phyloP scores from a whole-genome alignment of 495 filamentous ascomycete genomes.

The Aspergillus biplanus region DNA sequence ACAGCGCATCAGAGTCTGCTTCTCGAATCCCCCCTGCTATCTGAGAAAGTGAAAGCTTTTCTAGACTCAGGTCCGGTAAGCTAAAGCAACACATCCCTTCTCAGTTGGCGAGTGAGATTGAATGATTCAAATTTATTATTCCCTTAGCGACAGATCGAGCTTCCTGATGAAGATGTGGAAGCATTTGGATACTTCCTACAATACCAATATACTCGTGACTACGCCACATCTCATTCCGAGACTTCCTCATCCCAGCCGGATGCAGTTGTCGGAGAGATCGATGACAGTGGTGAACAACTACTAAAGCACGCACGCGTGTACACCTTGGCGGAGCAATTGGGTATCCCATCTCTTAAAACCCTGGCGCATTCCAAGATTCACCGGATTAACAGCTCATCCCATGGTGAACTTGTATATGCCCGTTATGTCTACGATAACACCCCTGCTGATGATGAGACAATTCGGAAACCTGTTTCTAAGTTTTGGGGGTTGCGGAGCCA shows the following conservation, averaged over 20 bases:
- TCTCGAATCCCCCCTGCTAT: conserved; percentile 71
- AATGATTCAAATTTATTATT: not conserved
- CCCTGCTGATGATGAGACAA: conserved; percentile 63
- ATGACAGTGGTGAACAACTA: conserved; percentile 74
- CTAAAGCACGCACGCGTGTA: conserved; percentile 87
- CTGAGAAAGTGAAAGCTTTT: conserved; percentile 61
- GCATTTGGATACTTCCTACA: conserved; percentile 87
- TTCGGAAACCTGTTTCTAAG: conserved; percentile 81
- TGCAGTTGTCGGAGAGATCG: conserved; percentile 63
- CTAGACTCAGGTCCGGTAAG: conserved; percentile 42
- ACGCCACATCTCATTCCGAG: conserved; percentile 71
- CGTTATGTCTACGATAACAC: conserved; percentile 87
- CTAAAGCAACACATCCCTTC: not conserved
- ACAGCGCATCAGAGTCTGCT: conserved; percentile 82
- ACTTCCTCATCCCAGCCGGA: conserved; percentile 46
- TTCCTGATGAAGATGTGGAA: conserved; percentile 72
- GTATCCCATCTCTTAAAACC: conserved; percentile 69
- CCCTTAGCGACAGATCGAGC: conserved; percentile 62
- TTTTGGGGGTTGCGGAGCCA: conserved; percentile 88
- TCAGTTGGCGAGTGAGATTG: not conserved
- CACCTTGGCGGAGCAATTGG: conserved; percentile 82
- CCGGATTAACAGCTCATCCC: conserved; percentile 79
- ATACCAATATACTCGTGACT: conserved; percentile 91
- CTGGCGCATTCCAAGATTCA: conserved; percentile 89
- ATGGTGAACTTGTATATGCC: conserved; percentile 87